These are phyloP conservation scores for Thermochaetoides dissita DNA, from an alignment of 2,329 filamentous ascomycete genomes.

Conservation along the genomic window DNA sequence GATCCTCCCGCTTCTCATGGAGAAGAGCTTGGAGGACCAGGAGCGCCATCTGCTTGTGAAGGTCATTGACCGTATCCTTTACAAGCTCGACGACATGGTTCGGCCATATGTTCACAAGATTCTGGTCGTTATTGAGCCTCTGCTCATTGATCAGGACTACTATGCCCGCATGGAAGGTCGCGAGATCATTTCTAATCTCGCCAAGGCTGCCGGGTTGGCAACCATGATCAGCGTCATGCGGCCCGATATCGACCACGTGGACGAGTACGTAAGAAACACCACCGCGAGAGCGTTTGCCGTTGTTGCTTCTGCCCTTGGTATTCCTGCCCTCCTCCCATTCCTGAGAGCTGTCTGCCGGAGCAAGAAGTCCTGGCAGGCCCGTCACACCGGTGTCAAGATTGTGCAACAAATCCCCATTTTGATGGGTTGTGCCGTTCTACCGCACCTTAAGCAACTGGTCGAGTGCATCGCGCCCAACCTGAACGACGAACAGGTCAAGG, in stretches of 20 bases:
- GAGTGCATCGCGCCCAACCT: conserved; percentile 93
- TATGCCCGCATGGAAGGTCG: conserved; percentile 96
- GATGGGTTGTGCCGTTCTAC: conserved; percentile 94
- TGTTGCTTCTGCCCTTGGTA: conserved; percentile 88
- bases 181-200: conserved; percentile 96
- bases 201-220: conserved; percentile 88
- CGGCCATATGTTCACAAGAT: conserved; percentile 97
- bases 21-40: conserved; percentile 93
- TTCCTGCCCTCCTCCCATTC: conserved; percentile 89
- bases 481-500: conserved; percentile 96
- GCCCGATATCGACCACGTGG: conserved; percentile 94
- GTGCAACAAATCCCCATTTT: conserved; percentile 97
- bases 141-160: conserved; percentile 98
- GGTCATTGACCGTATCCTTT: conserved; percentile 94
- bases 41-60: conserved; percentile 97
- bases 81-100: conserved; percentile 95
- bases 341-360: conserved; percentile 88
- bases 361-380: conserved; percentile 97
- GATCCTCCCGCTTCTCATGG: conserved; percentile 92
- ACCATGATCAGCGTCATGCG: conserved; percentile 99
- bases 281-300: conserved; percentile 95
- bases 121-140: conserved; percentile 93
- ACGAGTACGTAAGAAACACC: conserved; percentile 96
- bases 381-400: conserved; percentile 97
- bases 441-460: conserved; percentile 87